Conservation (phyloP, 1,139 yeast genomes). For the Yamadazyma diospyri region DNA sequence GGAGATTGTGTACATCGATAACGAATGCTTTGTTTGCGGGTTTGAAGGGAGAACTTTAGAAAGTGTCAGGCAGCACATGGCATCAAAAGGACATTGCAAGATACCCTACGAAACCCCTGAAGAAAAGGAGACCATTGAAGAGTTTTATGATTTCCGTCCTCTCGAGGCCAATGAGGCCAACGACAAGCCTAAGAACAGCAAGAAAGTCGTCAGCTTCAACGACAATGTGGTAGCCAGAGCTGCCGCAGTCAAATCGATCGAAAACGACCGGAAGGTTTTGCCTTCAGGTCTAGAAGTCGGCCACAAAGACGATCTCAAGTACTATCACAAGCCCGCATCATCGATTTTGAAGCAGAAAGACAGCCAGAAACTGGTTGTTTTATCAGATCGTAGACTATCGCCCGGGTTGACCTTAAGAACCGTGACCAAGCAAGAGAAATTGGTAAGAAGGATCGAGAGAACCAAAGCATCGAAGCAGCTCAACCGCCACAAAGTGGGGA, state of each 20-base stretch:
- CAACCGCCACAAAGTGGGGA: constrained; percentile 25
- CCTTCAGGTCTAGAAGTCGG: constrained; percentile 51
- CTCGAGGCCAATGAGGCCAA: constrained; percentile 5
- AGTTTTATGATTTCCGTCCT: constrained; percentile 40
- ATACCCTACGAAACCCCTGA: constrained; percentile 50
- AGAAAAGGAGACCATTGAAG: constrained; percentile 36
- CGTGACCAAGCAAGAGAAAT: constrained; percentile 34
- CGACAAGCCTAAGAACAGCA: constrained; percentile 16
- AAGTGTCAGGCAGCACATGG: constrained; percentile 51
- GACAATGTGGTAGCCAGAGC: constrained; percentile 2
- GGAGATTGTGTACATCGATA: constrained; percentile 40
- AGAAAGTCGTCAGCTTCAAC: constrained; percentile 9
- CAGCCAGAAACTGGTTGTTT: constrained; percentile 32
- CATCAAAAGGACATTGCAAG: constrained; percentile 51
- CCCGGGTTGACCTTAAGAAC: constrained; percentile 34
- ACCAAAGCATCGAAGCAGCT: constrained; percentile 22
- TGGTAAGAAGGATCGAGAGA: constrained; percentile 24
- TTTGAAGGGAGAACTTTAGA: constrained; percentile 46
- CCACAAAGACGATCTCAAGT: constrained; percentile 44
- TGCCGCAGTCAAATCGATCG: constrained; percentile 16
- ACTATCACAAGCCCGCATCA: constrained; percentile 36
- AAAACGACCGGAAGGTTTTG: constrained; percentile 31
- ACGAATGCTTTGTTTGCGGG: constrained; percentile 53
- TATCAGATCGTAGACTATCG: constrained; percentile 39
- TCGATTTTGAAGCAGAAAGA: constrained; percentile 18